Base-by-base conservation (phyloP, 768 basidiomycete species). In the Glaciozyma antarctica region DNA sequence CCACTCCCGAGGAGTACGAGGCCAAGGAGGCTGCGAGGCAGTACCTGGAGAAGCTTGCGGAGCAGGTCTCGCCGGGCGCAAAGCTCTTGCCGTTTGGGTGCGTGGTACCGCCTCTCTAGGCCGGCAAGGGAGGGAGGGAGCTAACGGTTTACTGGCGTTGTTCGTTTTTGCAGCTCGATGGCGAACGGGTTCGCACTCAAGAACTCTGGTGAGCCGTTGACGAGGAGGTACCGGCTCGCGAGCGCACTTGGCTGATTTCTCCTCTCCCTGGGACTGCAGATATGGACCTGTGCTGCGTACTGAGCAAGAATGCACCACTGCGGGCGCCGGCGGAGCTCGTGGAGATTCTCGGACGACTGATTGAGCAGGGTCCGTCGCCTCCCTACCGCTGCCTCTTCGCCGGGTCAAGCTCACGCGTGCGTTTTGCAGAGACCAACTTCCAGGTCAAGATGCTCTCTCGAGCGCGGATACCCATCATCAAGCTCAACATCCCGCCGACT, bases 391-490 rank as follows among this genome's bases (percentile, higher is more conserved):
- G 8, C 49, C 53, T 41, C n/a, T 43, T 61, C 52, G 47, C 24
- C n/a, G 38, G 43, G 59, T 7, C 13, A n/a, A 19, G 2, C 43
- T 19, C 44, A 8, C 34, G 22, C 19, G 38, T 21, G 68, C 58
- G n/a, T 58, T 53, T 58, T 44, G 19, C 76, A 92, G 91, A 95
- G 80, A 93, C 91, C 45, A 92, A 92, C 76, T 93, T 94, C 75
- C 85, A 88, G 74, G 93, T 98, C 79, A 97, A 98, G 77, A 87
- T 91, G 16, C 81, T 99, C 28, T 93, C 94, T 15, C 88, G 92
- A 78, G 94, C 94, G 16, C 87, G 94, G 73, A 97, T 98, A 81
- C 94, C 94, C 43, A 99, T 99, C 75, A 90, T 99, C 75, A 99
- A 99, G 80, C 82, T 99, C 61, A 90, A 88, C 28, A 83, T 98